Base-by-base conservation (phyloP, 2,329 filamentous ascomycete species). In the Aspergillus transmontanensis region DNA sequence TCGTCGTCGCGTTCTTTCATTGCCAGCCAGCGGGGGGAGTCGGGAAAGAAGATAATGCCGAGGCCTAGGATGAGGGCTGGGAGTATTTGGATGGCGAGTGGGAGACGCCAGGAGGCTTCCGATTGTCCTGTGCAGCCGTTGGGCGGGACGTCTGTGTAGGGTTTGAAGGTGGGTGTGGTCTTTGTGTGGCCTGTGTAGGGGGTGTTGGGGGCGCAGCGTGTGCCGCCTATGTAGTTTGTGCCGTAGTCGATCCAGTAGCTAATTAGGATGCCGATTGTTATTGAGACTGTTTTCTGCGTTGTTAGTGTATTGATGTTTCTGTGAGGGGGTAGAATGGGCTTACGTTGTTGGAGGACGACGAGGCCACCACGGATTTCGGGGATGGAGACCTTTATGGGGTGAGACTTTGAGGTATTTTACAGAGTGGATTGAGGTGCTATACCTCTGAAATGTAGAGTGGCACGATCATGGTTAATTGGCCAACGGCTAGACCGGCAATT, bases 11-110 rank as follows among this genome's bases (percentile, higher is more conserved):
- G 79, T 41, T 80, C 81, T 58, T 80, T 78, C 67, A 80, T 81
- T 10, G 80, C 76, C 2, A 87, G 77, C 80, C 85, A 87, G 28
- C 86, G 79, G 0, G 86, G 86, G 0, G 85, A 86, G 60, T 83
- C 86, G 0, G 86, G 86, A 64, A 86, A 80, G 71, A 85, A 84
- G 6, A 77, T 34, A 68, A 81, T 80, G 10, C 79, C 78, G 3
- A 76, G 62, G 3, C 79, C 75, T 1, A 82, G 67, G 19, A 76
- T 67, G 0, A 80, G 54, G 1, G 79, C 79, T 0, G 79, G 79
- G 11, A 76, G 61, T 19, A 84, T 78, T 60, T 85, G 83, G 6
- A 85, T 67, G 3, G 80, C 71, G 58, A 84, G 79, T 0, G 82
- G 82, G 1, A 84, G 69, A 56, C 82, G 73, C 79, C 81, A 84